These are phyloP conservation scores for Zygotorulaspora sp. DNA, from an alignment of 805 yeast species.

Conservation along the genomic window DNA sequence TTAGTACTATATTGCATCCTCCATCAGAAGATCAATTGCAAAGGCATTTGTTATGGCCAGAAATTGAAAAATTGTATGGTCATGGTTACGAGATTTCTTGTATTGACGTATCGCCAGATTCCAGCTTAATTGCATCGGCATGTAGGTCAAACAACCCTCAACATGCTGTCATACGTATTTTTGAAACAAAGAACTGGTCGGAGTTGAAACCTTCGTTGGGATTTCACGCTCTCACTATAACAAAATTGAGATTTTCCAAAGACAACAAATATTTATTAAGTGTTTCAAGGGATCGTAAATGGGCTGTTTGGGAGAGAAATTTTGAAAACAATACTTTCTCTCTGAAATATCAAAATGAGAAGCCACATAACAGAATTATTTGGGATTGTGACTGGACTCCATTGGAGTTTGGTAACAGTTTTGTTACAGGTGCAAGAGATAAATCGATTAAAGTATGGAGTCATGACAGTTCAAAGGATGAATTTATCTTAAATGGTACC, in stretches of 20 bases:
- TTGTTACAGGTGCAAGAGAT: slow-evolving; percentile 86
- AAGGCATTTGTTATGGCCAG: slow-evolving; percentile 92
- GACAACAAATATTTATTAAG: slow-evolving; percentile 60
- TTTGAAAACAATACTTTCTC: slow-evolving; percentile 39
- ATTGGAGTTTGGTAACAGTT: slow-evolving; percentile 40
- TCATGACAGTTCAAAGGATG: slow-evolving; percentile 36
- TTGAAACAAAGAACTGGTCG: slow-evolving; percentile 56
- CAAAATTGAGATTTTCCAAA: slow-evolving; percentile 72
- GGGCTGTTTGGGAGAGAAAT: slow-evolving; percentile 63
- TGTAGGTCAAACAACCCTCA: slow-evolving; percentile 79
- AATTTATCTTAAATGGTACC: slow-evolving; percentile 37
- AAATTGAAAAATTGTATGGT: slow-evolving; percentile 88
- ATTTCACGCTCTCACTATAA: slow-evolving; percentile 81
- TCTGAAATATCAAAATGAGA: slow-evolving; percentile 43
- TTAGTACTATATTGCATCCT: slow-evolving; percentile 47
- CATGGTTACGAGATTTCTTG: slow-evolving; percentile 94
- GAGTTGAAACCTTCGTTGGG: slow-evolving; percentile 53
- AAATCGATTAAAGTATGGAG: slow-evolving; percentile 73
- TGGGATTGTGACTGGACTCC: slow-evolving; percentile 96
- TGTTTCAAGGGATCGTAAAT: slow-evolving; percentile 86
- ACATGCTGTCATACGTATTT: slow-evolving; percentile 83
- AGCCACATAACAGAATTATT: slow-evolving; percentile 85
- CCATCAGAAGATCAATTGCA: slow-evolving; percentile 91
- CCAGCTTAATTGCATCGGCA: slow-evolving; percentile 73
- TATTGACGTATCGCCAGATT: slow-evolving; percentile 64